These are phyloP conservation scores for Puya raimondii DNA, from an alignment of 176 grass and related monocot species.

Conservation along the genomic window DNA sequence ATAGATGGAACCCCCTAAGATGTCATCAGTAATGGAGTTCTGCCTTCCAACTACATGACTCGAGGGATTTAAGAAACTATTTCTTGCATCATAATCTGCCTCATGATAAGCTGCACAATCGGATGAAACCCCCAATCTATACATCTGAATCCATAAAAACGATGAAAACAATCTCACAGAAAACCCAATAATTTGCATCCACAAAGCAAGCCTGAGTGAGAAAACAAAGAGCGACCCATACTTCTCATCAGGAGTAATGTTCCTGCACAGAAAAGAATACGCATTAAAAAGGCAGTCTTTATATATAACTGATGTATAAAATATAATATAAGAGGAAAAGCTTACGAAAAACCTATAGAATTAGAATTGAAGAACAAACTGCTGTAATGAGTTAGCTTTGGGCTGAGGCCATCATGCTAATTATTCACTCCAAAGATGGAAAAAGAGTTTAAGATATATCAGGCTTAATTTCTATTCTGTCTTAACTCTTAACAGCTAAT, in stretches of 20 bases:
- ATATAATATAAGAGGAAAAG: background rate
- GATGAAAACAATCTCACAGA: slow-evolving; percentile 93
- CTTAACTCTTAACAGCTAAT: no score
- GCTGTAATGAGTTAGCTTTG: no score
- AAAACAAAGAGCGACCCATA: slow-evolving; percentile 63
- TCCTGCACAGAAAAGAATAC: slow-evolving; percentile 41
- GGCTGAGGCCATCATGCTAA: no score
- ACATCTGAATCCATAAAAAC: slow-evolving; percentile 97
- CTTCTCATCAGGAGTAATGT: slow-evolving; percentile 67
- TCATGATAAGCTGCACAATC: slow-evolving; percentile 36
- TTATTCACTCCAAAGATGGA: no score
- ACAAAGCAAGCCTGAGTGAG: slow-evolving; percentile 79
- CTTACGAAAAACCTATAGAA: no score
- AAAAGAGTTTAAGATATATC: no score
- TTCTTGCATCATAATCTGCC: slow-evolving; percentile 55
- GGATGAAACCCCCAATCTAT: slow-evolving; percentile 64
- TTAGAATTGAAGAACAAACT: no score
- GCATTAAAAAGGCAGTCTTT: slow-evolving; percentile 6
- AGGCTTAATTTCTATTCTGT: no score
- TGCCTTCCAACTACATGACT: slow-evolving; percentile 53
- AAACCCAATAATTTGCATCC: slow-evolving; percentile 98
- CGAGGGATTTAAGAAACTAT: slow-evolving; percentile 74
- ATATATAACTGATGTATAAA: background rate
- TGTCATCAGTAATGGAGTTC: slow-evolving; percentile 76
- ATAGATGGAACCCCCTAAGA: slow-evolving; percentile 91